Conservation (phyloP, 2,329 filamentous ascomycete species). For the Ophiostoma australiae region DNA sequence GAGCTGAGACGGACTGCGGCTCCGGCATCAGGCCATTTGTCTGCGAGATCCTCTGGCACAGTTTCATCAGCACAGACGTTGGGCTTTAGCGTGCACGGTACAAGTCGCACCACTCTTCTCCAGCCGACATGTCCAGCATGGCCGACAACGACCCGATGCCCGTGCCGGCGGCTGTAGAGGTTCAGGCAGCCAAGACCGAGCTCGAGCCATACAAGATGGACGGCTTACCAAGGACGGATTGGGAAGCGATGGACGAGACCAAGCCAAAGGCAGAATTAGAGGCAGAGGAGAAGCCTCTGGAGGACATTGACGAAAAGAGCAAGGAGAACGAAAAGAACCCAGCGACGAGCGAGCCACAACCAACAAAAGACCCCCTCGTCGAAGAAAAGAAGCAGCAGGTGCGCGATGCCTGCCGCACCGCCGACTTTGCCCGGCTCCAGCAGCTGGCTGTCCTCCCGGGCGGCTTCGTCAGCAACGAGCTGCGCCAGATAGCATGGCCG, state of each 20-base stretch:
- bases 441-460: constrained; percentile 57
- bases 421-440: constrained; percentile 53
- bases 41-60: background rate
- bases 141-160: constrained; percentile 2
- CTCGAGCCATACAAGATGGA: background rate
- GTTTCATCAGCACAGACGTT: constrained; percentile 9
- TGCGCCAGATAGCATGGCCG: constrained; percentile 73
- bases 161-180: background rate
- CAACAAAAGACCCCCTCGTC: background rate
- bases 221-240: background rate
- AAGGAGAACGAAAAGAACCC: background rate
- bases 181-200: background rate
- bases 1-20: background rate
- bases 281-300: background rate
- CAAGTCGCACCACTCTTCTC: background rate
- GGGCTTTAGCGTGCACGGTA: background rate
- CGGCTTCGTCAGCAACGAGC: constrained; percentile 61
- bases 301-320: background rate
- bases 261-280: background rate
- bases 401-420: constrained; percentile 54
- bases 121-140: background rate
- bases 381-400: constrained; percentile 44
- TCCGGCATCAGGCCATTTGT: constrained; percentile 1
- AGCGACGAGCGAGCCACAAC: background rate
- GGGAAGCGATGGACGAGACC: background rate